phyloP scores from a whole-genome alignment of 2,329 filamentous ascomycete genomes.

The Aspergillus quadricinctus region DNA sequence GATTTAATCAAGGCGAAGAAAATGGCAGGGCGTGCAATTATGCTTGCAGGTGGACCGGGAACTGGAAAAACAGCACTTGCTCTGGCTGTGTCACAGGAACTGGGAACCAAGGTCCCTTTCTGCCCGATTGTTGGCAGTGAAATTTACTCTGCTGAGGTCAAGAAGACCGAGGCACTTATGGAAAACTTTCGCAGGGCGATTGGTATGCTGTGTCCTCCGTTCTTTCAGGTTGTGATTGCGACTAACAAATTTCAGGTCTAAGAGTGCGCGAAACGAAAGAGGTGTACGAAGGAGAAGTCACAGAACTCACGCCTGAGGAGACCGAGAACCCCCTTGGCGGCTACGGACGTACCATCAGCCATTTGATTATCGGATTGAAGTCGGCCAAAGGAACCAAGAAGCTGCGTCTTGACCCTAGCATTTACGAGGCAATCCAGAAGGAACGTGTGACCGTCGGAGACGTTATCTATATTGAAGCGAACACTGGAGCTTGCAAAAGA shows the following conservation, averaged over 20 bases:
- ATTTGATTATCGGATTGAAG: slow-evolving; percentile 89
- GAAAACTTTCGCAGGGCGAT: slow-evolving; percentile 98
- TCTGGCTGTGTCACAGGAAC: slow-evolving; percentile 90
- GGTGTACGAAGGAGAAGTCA: slow-evolving; percentile 98
- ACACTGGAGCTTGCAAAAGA: slow-evolving; percentile 95
- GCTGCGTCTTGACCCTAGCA: slow-evolving; percentile 90
- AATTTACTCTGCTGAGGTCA: slow-evolving; percentile 95
- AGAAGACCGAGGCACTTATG: slow-evolving; percentile 99
- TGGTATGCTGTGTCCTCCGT: slow-evolving; percentile 47
- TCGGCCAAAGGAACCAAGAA: slow-evolving; percentile 97
- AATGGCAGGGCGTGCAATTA: slow-evolving; percentile 91
- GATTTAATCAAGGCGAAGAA: slow-evolving; percentile 94
- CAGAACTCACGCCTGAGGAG: slow-evolving; percentile 94
- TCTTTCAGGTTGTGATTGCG: background rate
- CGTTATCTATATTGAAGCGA: slow-evolving; percentile 98
- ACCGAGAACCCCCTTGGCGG: slow-evolving; percentile 95
- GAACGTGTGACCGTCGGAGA: slow-evolving; percentile 94
- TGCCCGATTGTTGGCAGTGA: slow-evolving; percentile 98
- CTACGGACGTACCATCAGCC: slow-evolving; percentile 96
- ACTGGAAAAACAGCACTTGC: slow-evolving; percentile 97
- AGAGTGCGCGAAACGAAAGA: slow-evolving; percentile 98
- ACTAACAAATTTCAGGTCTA: slow-evolving; percentile 49
- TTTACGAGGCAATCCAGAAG: slow-evolving; percentile 99
- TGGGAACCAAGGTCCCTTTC: slow-evolving; percentile 97
- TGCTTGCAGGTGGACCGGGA: slow-evolving; percentile 89